A percentile compares a stretch with the other conserved stretches of the same genome.
Evolutionary conservation across 176 grass and related monocot species (phyloP).

Genomic region (Otatea glauca): DNA sequence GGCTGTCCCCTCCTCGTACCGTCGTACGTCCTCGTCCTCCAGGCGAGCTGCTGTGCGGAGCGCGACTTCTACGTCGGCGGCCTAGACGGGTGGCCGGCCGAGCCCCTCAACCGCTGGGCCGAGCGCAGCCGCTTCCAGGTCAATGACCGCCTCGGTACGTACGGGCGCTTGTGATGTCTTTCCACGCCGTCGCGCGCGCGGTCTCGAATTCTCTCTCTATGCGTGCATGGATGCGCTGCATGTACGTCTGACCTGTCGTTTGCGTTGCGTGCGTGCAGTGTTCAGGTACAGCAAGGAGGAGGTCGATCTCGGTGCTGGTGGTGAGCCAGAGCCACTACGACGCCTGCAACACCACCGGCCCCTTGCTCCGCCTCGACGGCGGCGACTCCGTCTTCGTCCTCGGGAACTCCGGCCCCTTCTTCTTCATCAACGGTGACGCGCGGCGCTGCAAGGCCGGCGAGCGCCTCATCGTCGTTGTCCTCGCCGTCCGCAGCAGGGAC

Average conservation of each 20-base stretch:
- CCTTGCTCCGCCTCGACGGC: constrained; percentile 46
- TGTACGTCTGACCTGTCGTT: neutral
- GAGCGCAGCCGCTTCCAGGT: constrained; percentile 80
- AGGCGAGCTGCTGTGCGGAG: constrained; percentile 30
- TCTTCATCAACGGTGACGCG: constrained; percentile 74
- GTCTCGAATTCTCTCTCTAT: neutral
- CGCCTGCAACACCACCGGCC: constrained; percentile 60
- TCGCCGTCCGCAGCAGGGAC: constrained; percentile 41
- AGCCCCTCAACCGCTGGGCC: constrained; percentile 69
- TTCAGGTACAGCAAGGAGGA: constrained; percentile 56
- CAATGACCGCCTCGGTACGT: constrained; percentile 70
- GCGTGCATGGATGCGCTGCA: neutral
- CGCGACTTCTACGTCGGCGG: constrained; percentile 70
- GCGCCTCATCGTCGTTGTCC: constrained; percentile 63
- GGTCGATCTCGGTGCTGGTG: constrained; percentile 64
- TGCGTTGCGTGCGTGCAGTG: constrained; percentile 43
- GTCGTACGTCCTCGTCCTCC: neutral
- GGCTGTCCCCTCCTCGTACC: neutral
- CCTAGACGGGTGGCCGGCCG: constrained; percentile 57
- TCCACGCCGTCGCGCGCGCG: neutral
- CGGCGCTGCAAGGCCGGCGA: constrained; percentile 56
- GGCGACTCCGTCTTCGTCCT: constrained; percentile 60
- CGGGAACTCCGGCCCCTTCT: constrained; percentile 50
- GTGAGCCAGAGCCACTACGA: constrained; percentile 69
- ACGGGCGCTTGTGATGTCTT: neutral